A percentile compares a stretch with the other conserved stretches of the same genome.
Evolutionary conservation across 139 green algal species (phyloP).

Genomic region (Diplosphaera chodatii): DNA sequence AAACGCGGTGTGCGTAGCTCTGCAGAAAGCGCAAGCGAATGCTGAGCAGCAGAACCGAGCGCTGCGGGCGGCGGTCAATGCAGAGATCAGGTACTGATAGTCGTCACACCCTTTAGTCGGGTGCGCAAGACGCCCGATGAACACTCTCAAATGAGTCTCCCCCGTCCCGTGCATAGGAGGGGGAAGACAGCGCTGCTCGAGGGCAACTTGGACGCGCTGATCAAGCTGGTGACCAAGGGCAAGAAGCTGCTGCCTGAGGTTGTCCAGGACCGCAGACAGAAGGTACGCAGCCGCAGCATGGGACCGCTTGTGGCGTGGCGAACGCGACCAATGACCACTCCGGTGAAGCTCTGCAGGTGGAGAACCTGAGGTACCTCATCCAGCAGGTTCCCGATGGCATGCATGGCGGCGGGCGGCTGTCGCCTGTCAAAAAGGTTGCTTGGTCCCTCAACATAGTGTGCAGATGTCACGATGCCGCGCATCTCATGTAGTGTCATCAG

Average conservation of each 20-base stretch:
- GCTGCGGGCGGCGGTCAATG: constrained; percentile 65
- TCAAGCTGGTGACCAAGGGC: constrained; percentile 36
- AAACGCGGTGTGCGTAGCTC: not conserved
- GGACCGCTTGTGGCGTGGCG: too few relatives aligned
- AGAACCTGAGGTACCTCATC: constrained; percentile 47
- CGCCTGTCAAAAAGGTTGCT: not conserved
- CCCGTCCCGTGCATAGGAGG: constrained; percentile 27
- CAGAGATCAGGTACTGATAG: constrained; percentile 60
- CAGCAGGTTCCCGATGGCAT: constrained; percentile 56
- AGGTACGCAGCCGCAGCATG: constrained; percentile 23
- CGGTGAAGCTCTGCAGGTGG: too few relatives aligned
- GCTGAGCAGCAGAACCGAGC: constrained; percentile 67
- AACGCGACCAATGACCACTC: too few relatives aligned
- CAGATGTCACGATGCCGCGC: too few relatives aligned
- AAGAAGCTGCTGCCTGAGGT: constrained; percentile 51
- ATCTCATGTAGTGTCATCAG: too few relatives aligned
- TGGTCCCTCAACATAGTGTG: too few relatives aligned
- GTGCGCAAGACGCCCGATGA: too few relatives aligned
- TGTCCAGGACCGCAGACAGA: constrained; percentile 38
- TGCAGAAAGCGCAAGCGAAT: constrained; percentile 63
- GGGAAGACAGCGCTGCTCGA: constrained; percentile 36
- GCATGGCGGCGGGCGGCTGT: not conserved
- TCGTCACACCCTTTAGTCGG: too few relatives aligned
- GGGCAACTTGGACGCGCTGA: constrained; percentile 22
- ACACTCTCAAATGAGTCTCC: too few relatives aligned